Base-by-base conservation (phyloP, 352 stramenopile species). In the Globisporangium sylvaticum region DNA sequence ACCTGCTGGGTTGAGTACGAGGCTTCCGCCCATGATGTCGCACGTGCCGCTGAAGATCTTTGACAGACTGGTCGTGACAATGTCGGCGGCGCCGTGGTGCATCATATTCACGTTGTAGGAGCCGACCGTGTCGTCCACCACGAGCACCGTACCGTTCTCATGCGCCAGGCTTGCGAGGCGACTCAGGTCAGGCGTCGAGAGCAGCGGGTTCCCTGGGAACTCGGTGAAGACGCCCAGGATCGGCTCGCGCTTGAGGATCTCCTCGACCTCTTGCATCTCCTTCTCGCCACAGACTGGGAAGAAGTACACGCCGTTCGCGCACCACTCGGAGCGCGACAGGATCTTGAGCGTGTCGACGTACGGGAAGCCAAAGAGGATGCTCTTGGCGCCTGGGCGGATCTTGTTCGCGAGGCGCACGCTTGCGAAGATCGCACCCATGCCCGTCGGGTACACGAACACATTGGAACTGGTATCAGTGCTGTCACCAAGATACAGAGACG, bases 331-430 rank as follows among this genome's bases (percentile, higher is more conserved):
- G 34, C 92, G 83, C 58, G 89, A 83, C 58, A 95, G 77, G 59
- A 98, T 89, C 78, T 98, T 98, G 57, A 98, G 78, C 7, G 94
- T 97, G 76, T 98, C 94, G 42, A 98, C 73, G 73, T 98, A 98
- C 0, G 94, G 91, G 70, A 98, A 98, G 7, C 92, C 94, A 65
- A 96, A 91, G 6, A 98, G 77, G 63, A 98, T 91, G 54, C 85
- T 83, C 77, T 94, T 88, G 67, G 48, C 65, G 4, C 80, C 67
- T 0, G 44, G 44, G 14, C 68, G 70, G 24, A 89, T 67, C 52
- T 79, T 69, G 48, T 87, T 77, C n/a, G 92, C 68, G 34, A 96
- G 60, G 8, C 89, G 76, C 57, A 98, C 76, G 18, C 80, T 83
- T 9, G 87, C 78, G 62, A 97, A 97, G 58, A 98, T 97, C 37